phyloP scores from a whole-genome alignment of 2,329 filamentous ascomycete species.

The Tolypocladium album region DNA sequence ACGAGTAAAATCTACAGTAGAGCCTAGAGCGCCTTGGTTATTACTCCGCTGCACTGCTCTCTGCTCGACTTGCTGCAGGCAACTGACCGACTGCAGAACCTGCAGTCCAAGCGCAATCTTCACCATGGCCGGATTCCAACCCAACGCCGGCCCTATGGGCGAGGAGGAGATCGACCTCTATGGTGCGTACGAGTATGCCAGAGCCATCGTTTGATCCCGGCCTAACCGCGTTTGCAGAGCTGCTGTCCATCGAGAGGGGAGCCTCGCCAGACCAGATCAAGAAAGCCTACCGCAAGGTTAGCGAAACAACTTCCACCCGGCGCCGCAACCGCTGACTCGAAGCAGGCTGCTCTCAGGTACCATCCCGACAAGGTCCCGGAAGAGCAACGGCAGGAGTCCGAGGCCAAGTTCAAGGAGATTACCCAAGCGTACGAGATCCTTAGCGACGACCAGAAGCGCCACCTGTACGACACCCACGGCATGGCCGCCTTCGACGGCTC shows the following conservation, averaged over 20 bases:
- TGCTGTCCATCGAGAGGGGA: constrained; percentile 63
- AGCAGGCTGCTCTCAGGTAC: constrained; percentile 70
- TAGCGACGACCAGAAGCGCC: constrained; percentile 85
- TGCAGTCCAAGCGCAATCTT: neutral
- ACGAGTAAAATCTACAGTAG: neutral
- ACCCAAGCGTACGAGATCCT: constrained; percentile 97
- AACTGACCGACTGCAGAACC: neutral
- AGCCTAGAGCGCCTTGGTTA: too few species aligned
- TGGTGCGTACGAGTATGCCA: constrained; percentile 33
- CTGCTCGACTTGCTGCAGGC: neutral
- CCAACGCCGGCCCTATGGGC: constrained; percentile 9
- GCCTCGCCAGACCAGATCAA: constrained; percentile 77
- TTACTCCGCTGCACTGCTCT: neutral
- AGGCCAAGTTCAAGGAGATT: constrained; percentile 85
- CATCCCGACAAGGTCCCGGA: constrained; percentile 95
- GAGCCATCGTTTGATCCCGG: neutral
- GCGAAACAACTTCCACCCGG: constrained; percentile 9
- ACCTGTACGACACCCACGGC: constrained; percentile 85
- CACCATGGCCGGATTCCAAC: neutral
- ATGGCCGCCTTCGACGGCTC: constrained; percentile 90
- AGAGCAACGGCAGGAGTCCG: constrained; percentile 72
- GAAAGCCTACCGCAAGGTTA: constrained; percentile 90
- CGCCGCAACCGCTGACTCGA: constrained; percentile 3
- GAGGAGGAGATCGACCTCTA: constrained; percentile 49
- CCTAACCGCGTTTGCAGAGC: constrained; percentile 39